Evolutionary conservation across 345 rosid genomes (phyloP).

Genomic region (Melastoma malabathricum): DNA sequence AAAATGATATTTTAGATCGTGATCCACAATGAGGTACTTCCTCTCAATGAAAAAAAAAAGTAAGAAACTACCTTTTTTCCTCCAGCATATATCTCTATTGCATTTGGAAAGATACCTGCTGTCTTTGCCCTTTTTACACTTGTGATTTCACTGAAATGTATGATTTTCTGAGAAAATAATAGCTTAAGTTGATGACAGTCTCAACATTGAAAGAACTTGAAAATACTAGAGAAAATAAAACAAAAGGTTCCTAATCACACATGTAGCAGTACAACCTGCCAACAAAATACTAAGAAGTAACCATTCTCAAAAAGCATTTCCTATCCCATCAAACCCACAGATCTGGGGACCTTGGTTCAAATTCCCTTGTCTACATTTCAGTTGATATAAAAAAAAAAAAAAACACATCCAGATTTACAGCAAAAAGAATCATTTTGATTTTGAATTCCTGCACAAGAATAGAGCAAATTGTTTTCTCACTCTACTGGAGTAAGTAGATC

Average conservation of each 20-base stretch:
- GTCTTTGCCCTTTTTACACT: conserved; percentile 26
- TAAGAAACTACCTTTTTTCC: conserved; percentile 58
- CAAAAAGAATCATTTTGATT: too few species aligned
- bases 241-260: neutral
- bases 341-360: too few species aligned
- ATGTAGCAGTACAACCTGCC: too few species aligned
- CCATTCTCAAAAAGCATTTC: too few species aligned
- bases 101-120: conserved; percentile 73
- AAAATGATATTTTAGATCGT: neutral
- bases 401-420: too few species aligned
- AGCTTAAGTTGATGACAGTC: neutral
- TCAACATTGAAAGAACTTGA: neutral
- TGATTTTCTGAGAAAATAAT: conserved; percentile 47
- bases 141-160: conserved; percentile 53
- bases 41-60: conserved; percentile 6
- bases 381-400: too few species aligned
- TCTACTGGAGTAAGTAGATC: too few species aligned
- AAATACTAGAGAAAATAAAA: neutral
- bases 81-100: conserved; percentile 75
- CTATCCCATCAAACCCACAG: too few species aligned
- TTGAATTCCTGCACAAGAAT: too few species aligned
- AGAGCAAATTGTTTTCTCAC: too few species aligned
- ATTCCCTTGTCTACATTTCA: too few species aligned
- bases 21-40: conserved; percentile 4
- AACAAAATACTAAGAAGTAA: too few species aligned